A percentile compares a stretch with the other conserved stretches of the same genome.
phyloP scores from a whole-genome alignment of 495 filamentous ascomycete genomes.

The Cairneyella variabilis region DNA sequence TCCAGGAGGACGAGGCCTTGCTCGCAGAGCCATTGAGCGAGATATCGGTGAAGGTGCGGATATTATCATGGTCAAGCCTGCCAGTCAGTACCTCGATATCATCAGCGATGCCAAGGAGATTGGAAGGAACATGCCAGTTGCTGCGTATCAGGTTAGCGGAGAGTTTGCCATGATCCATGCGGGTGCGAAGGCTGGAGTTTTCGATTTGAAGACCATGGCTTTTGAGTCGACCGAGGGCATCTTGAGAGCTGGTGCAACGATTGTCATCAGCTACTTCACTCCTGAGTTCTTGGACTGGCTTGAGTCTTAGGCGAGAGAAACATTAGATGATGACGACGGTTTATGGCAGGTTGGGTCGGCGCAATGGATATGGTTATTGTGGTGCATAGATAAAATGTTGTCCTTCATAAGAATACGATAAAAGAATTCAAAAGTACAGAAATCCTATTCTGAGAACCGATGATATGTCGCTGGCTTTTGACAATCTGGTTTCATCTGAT shows the following conservation, averaged over 20 bases:
- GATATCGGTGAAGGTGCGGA: slow-evolving; percentile 94
- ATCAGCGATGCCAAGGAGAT: slow-evolving; percentile 94
- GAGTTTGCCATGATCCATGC: slow-evolving; percentile 99
- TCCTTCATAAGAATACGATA: too few species aligned
- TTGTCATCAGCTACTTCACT: slow-evolving; percentile 90
- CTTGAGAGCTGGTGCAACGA: slow-evolving; percentile 84
- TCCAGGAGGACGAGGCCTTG: slow-evolving; percentile 86
- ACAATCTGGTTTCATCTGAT: too few species aligned
- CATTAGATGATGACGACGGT: neutral
- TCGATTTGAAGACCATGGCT: slow-evolving; percentile 92
- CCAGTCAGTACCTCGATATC: slow-evolving; percentile 90
- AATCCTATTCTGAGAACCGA: neutral
- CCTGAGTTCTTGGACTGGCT: slow-evolving; percentile 92
- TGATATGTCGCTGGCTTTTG: too few species aligned
- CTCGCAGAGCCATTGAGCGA: slow-evolving; percentile 82
- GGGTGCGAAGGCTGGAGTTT: slow-evolving; percentile 93
- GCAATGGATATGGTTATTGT: neutral
- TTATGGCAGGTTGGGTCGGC: neutral
- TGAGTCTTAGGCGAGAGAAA: slow-evolving; percentile 34
- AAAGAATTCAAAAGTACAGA: neutral
- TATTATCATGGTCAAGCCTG: slow-evolving; percentile 99
- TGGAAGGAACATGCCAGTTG: slow-evolving; percentile 82
- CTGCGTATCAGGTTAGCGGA: slow-evolving; percentile 94
- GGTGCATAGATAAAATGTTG: slow-evolving; percentile 2
- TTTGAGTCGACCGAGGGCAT: slow-evolving; percentile 93